phyloP scores from a whole-genome alignment of 1,284 basidiomycete genomes.

The Malassezia equina region DNA sequence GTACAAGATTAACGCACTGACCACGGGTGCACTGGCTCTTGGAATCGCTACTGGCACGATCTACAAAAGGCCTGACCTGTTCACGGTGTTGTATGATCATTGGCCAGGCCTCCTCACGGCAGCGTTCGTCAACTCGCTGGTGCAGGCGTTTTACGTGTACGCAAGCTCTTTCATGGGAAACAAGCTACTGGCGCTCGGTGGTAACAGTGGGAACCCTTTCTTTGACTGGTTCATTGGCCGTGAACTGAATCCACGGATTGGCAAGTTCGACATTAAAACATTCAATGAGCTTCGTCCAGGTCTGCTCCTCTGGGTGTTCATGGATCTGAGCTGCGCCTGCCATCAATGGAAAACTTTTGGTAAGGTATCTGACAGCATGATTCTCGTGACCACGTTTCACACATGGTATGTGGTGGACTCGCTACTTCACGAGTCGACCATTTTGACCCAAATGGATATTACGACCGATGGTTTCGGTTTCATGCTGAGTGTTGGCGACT shows the following conservation, averaged over 20 bases:
- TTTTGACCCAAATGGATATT: constrained; percentile 95
- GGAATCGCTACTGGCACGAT: constrained; percentile 61
- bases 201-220: constrained; percentile 75
- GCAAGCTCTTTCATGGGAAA: constrained; percentile 59
- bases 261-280: constrained; percentile 84
- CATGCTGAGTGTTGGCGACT: constrained; percentile 91
- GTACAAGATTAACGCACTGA: constrained; percentile 93
- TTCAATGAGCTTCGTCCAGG: constrained; percentile 77
- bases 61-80: constrained; percentile 64
- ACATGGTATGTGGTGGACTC: constrained; percentile 71
- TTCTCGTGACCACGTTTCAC: constrained; percentile 77
- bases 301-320: constrained; percentile 83
- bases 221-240: constrained; percentile 98
- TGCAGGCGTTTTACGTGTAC: constrained; percentile 61
- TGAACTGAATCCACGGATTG: constrained; percentile 77
- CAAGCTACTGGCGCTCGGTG: constrained; percentile 71
- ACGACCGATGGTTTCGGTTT: constrained; percentile 96
- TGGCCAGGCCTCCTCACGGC: constrained; percentile 83
- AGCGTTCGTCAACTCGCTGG: constrained; percentile 64
- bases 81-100: constrained; percentile 83
- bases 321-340: constrained; percentile 83
- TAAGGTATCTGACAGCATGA: constrained; percentile 76
- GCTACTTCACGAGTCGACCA: constrained; percentile 51
- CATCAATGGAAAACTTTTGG: constrained; percentile 76
- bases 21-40: constrained; percentile 59